Conservation (phyloP, 805 yeast species). For the Yamadazyma phyllophila region DNA sequence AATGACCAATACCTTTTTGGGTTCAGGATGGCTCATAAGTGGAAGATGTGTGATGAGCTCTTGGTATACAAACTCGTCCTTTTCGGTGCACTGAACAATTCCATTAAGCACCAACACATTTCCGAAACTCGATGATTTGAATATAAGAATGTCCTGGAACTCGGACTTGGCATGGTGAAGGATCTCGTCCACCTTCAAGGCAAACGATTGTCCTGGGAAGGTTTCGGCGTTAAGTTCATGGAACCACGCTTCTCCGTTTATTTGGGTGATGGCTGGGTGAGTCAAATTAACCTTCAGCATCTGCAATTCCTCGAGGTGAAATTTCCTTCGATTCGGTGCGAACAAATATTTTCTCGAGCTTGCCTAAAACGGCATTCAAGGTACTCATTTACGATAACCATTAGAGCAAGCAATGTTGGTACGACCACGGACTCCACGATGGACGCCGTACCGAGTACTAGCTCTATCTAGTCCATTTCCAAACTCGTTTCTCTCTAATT, state of each 20-base stretch:
- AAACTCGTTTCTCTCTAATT: no score
- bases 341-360: background rate
- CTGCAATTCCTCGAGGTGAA: background rate
- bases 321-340: background rate
- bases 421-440: no score
- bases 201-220: constrained; percentile 87
- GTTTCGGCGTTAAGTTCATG: constrained; percentile 64
- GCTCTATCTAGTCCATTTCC: no score
- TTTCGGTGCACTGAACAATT: constrained; percentile 84
- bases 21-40: constrained; percentile 69
- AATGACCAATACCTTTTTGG: constrained; percentile 75
- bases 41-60: constrained; percentile 89
- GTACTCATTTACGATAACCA: no score
- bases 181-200: constrained; percentile 59
- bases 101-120: constrained; percentile 89
- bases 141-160: constrained; percentile 81
- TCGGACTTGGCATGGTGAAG: constrained; percentile 65
- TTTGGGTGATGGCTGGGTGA: constrained; percentile 28
- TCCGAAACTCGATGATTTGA: constrained; percentile 73
- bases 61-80: constrained; percentile 92
- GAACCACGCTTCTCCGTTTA: constrained; percentile 61
- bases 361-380: no score
- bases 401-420: no score
- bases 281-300: constrained; percentile 18
- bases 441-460: no score